These are phyloP conservation scores for Carnegiea gigantea DNA, from an alignment of 179 eudicot genomes.

Conservation along the genomic window DNA sequence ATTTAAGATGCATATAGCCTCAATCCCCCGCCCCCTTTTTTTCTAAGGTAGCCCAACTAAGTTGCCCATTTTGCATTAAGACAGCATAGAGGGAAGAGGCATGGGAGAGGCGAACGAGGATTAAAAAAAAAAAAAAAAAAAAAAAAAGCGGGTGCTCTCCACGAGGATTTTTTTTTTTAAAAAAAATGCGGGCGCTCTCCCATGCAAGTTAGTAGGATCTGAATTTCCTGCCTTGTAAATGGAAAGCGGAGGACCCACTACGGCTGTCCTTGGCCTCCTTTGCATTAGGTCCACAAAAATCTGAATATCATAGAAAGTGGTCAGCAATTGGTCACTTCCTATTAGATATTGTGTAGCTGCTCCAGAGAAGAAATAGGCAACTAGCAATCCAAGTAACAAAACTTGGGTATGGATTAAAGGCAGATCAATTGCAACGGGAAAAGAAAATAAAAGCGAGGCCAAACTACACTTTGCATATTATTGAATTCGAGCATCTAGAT, in stretches of 20 bases:
- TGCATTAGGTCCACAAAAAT: background rate
- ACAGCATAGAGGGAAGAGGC: background rate
- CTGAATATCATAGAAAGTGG: background rate
- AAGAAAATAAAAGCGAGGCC: background rate
- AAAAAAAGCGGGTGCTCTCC: no score
- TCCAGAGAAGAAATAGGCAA: background rate
- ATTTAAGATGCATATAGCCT: background rate
- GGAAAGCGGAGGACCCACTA: background rate
- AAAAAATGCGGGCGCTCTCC: background rate
- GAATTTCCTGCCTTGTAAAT: background rate
- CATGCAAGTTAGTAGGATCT: background rate
- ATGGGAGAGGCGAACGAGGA: background rate
- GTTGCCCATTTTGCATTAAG: background rate
- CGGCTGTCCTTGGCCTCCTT: background rate
- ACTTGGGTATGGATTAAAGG: background rate
- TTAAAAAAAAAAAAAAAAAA: background rate
- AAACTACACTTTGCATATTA: background rate
- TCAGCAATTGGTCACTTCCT: background rate
- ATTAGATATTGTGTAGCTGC: background rate
- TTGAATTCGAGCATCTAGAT: background rate
- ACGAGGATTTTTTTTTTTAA: no score
- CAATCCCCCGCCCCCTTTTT: background rate
- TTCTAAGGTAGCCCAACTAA: background rate
- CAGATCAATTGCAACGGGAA: background rate
- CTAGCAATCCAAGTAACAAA: background rate